Evolutionary conservation across 108 stramenopile species (phyloP), one percentile per base, ranked within the genome.

Genomic region (Schizochytrium sp.): DNA sequence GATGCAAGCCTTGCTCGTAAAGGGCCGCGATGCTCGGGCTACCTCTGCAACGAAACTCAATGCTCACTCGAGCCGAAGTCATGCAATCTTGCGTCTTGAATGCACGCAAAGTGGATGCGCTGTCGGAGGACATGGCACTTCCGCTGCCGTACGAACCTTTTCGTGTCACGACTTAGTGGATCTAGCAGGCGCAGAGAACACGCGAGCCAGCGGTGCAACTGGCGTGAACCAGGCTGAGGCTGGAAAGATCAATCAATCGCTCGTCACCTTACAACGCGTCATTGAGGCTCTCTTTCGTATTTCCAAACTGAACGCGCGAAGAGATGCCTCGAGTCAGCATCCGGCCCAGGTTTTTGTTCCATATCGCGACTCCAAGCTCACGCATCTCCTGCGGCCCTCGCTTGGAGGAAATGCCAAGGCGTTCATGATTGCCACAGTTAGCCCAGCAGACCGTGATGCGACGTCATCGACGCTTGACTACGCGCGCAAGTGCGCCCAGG

Each of bases 381-480:
- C 99, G 41, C 92, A 97, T 44, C 95, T 99, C 60, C 92, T 99
- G n/a, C 98, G 98, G 92, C 97, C 99, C 0, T 95, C 95, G 57
- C 91, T 99, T 8, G 95, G 94, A 18, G 98, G 98, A 6, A 98
- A 98, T 93, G 97, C 99, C 63, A 69, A 69, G 41, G 63, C 63
- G 25, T 69, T 69, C 41, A 69, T 69, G 63, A 69, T 69, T 69
- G 63, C 63, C 14, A 69, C 63, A 8, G 63, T 69, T 6, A 69
- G 63, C 63, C 63, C 63, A 23, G 63, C 41, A 18, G 63, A 69
- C 63, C 63, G 25, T 1, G 21, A 69, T 12, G 63, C 63, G 21
- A 69, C 34, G 21, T 2, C 63, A 10, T 69, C 63, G 25, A 69
- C 63, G 63, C 41, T 69, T 10, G 63, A 69, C 18, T 69, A 69